These are phyloP conservation scores for Erysiphe pulchra DNA, from an alignment of 2,329 filamentous ascomycete species.

Conservation along the genomic window DNA sequence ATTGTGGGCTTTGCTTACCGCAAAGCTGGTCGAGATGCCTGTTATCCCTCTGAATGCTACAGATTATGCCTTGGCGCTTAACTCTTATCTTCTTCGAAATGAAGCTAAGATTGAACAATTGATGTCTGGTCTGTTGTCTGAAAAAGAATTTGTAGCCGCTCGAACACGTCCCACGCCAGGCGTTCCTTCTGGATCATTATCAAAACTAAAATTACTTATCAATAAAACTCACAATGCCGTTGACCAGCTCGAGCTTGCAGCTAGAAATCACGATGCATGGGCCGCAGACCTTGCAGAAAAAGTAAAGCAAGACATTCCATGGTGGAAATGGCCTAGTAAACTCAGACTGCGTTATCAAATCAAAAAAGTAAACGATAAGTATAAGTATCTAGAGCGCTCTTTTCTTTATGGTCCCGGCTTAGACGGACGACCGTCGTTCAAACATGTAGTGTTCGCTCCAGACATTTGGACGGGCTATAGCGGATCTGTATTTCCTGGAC, in stretches of 20 bases:
- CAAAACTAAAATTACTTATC: conserved; percentile 9
- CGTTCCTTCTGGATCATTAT: conserved; percentile 5
- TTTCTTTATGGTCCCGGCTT: conserved; percentile 56
- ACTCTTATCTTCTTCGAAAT: conserved; percentile 10
- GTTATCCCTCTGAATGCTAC: conserved; percentile 25
- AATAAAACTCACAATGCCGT: conserved; percentile 9
- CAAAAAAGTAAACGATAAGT: conserved; percentile 45
- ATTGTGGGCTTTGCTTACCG: conserved; percentile 23
- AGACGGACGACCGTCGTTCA: conserved; percentile 68
- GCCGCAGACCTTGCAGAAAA: conserved; percentile 15
- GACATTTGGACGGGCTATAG: conserved; percentile 81
- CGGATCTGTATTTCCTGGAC: conserved; percentile 39
- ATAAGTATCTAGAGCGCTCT: conserved; percentile 59
- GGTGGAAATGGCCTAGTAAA: conserved; percentile 54
- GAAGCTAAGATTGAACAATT: conserved; percentile 10
- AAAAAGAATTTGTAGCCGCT: conserved; percentile 10
- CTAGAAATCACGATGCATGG: conserved; percentile 9
- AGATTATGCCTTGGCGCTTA: conserved; percentile 16
- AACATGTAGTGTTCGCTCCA: conserved; percentile 82
- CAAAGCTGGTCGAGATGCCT: conserved; percentile 22
- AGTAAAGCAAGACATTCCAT: conserved; percentile 32
- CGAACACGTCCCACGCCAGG: conserved; percentile 8
- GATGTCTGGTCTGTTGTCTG: conserved; percentile 4
- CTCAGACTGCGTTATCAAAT: conserved; percentile 37
- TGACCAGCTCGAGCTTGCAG: conserved; percentile 6